A percentile compares a stretch with the other conserved stretches of the same genome.
Evolutionary conservation across 2,329 filamentous ascomycete species (phyloP).

Genomic region (Aureobasidium sp.): DNA sequence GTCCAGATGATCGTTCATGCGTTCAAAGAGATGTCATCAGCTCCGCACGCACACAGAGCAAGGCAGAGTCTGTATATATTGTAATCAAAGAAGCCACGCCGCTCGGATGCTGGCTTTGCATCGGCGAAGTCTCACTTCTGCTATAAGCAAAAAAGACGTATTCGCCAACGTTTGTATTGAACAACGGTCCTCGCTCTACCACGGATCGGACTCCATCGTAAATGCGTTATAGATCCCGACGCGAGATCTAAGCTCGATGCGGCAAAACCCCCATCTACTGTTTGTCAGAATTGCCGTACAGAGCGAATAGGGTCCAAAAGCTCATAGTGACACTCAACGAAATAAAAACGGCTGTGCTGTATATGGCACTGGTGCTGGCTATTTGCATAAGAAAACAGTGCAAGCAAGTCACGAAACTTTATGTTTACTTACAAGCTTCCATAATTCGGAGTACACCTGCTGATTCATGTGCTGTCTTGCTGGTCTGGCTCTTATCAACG

Average conservation of each 20-base stretch:
- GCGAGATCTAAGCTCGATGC: neutral
- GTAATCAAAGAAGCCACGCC: neutral
- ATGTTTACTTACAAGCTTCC: no score
- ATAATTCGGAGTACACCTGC: neutral
- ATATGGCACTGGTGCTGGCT: neutral
- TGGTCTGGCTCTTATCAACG: neutral
- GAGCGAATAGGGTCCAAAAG: neutral
- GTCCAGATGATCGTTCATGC: neutral
- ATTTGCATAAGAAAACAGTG: neutral
- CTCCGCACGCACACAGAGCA: neutral
- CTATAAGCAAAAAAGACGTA: neutral
- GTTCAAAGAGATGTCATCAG: neutral
- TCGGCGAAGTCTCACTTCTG: neutral
- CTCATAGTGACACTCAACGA: neutral
- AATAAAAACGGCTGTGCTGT: neutral
- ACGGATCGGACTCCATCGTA: neutral
- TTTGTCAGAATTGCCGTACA: neutral
- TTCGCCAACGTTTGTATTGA: constrained; percentile 1
- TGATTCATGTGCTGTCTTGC: neutral
- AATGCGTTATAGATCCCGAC: neutral
- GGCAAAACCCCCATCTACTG: neutral
- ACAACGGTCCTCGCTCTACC: neutral
- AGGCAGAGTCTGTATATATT: neutral
- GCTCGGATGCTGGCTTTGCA: neutral
- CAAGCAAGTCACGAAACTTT: neutral